Evolutionary conservation across 2,329 filamentous ascomycete genomes (phyloP).

Genomic region (Coniochaeta sp.): DNA sequence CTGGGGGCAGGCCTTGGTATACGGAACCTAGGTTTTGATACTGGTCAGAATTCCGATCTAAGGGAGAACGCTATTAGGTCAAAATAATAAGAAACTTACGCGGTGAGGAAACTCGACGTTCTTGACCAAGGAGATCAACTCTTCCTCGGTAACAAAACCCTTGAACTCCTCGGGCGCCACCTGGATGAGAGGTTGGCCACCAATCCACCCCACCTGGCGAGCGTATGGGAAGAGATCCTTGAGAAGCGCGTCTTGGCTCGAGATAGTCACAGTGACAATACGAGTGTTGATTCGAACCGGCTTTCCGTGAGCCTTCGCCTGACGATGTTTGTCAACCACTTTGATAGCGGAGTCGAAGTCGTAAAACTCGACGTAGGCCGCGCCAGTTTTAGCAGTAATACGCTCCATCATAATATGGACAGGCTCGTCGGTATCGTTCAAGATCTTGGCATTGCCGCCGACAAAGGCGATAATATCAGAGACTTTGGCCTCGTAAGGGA

Average conservation of each 20-base stretch:
- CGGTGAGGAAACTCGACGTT: conserved; percentile 54
- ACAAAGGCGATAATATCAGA: conserved; percentile 51
- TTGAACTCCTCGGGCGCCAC: conserved; percentile 45
- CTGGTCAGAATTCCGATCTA: not conserved
- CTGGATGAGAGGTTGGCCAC: conserved; percentile 31
- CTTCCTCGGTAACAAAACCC: conserved; percentile 53
- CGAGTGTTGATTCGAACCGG: conserved; percentile 47
- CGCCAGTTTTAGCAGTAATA: conserved; percentile 54
- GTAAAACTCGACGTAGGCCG: conserved; percentile 52
- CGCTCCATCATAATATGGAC: conserved; percentile 60
- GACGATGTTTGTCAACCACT: conserved; percentile 40
- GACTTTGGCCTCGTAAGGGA: conserved; percentile 42
- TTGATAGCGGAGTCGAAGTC: conserved; percentile 43
- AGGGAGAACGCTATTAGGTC: not conserved
- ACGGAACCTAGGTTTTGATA: conserved; percentile 42
- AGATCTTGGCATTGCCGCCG: conserved; percentile 47
- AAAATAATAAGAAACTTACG: conserved; percentile 35
- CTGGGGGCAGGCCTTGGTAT: conserved; percentile 53
- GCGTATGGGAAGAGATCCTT: conserved; percentile 53
- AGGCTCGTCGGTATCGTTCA: conserved; percentile 46
- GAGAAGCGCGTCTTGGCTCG: conserved; percentile 51
- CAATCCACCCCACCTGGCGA: conserved; percentile 47
- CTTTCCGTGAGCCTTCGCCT: conserved; percentile 29
- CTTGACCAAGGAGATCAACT: conserved; percentile 56
- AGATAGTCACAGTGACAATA: conserved; percentile 47